Percentiles rank a stretch among this genome's conserved stretches.
phyloP scores from a whole-genome alignment of 352 stramenopile genomes.

The Globisporangium echinulatum region DNA sequence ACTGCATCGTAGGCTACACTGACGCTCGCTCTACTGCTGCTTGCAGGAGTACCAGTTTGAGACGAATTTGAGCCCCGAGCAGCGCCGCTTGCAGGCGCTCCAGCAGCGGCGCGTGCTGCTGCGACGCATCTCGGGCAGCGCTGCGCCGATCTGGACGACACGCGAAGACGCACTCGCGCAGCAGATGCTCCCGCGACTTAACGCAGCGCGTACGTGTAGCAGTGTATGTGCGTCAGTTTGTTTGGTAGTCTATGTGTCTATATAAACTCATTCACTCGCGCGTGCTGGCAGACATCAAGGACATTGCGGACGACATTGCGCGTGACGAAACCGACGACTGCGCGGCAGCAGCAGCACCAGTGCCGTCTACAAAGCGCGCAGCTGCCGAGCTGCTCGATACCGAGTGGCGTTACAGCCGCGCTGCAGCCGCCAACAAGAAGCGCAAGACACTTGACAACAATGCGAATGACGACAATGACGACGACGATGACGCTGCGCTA shows the following conservation, averaged over 20 bases:
- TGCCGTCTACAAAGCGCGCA: slow-evolving; percentile 18
- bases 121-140: slow-evolving; percentile 49
- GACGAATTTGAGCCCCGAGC: slow-evolving; percentile 45
- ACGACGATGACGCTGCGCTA: neutral
- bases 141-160: slow-evolving; percentile 51
- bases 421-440: neutral
- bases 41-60: slow-evolving; percentile 68
- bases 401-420: neutral
- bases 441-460: neutral
- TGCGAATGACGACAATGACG: slow-evolving; percentile 3
- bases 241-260: slow-evolving; percentile 2
- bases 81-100: slow-evolving; percentile 42
- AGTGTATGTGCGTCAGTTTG: neutral
- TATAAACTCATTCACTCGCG: too few species aligned
- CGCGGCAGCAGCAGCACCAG: neutral
- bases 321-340: slow-evolving; percentile 21
- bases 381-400: slow-evolving; percentile 24
- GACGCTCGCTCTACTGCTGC: neutral
- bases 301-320: slow-evolving; percentile 69
- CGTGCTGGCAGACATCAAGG: slow-evolving; percentile 37
- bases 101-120: slow-evolving; percentile 65
- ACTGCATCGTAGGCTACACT: too few species aligned
- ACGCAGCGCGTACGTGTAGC: slow-evolving; percentile 39
- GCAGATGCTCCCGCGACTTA: slow-evolving; percentile 60
- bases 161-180: slow-evolving; percentile 53